Base-by-base conservation (phyloP, 2,329 filamentous ascomycete species). In the Fusarium sp. region DNA sequence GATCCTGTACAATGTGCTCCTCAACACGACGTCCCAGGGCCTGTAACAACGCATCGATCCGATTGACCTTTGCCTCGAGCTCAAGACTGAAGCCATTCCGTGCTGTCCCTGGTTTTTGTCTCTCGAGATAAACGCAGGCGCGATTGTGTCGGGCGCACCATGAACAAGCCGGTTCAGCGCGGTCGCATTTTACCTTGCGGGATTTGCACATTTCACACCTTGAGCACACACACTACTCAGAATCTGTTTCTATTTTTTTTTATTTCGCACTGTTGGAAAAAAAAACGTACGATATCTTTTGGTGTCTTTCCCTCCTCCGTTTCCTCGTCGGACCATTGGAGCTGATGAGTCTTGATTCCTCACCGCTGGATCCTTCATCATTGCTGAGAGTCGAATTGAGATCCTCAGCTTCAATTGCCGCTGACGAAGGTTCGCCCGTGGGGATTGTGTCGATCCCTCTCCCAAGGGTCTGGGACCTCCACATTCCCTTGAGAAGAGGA, bases 81-180 rank as follows among this genome's bases (percentile, higher is more conserved):
- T 92, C 90, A 60, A 89, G 84, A 16, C 89, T 89, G 80, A 91
- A 91, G 52, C 90, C 90, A 75, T 90, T 88, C 34, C 89, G 84
- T 40, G 89, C 85, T 52, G 89, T 85, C 3, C 92, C 92, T 9
- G 92, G 91, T 80, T 93, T 93, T 83, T 93, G 93, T 47, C 92
- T 86, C 77, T 93, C 91, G 70, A 89, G 90, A 79, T 93, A 93
- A 79, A 92, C 89, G 79, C 92, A 93, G 47, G 86, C 76, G 72
- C 92, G 89, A 67, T 88, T 88, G 80, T 93, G 93, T 60, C 91
- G 89, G 59, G 89, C 83, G 80, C 92, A 94, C 92, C 92, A 93
- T 24, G 91, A 91, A 81, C 92, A 93, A n/a, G 87, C 87, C 2
- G 88, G 88, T 75, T 89, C 88, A 37, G 84, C 84, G 65, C 88